Evolutionary conservation across 164 flowering plant species (phyloP).

Genomic region (Macadamia tetraphylla): DNA sequence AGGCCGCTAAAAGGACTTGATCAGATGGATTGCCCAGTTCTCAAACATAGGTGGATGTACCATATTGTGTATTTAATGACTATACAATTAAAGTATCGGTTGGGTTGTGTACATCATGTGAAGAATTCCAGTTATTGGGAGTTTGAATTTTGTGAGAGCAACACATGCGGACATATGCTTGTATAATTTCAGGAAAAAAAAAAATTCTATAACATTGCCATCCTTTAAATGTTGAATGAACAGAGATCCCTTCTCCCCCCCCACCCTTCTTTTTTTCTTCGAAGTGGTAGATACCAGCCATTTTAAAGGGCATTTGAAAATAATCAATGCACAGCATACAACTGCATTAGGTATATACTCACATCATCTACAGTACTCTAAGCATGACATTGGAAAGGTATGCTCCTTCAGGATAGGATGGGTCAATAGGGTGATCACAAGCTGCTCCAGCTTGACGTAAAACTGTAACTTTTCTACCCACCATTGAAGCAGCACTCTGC

Average conservation of each 20-base stretch:
- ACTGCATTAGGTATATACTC: not conserved
- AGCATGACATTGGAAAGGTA: constrained; percentile 78
- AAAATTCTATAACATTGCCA: not conserved
- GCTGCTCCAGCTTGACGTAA: constrained; percentile 81
- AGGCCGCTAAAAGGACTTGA: constrained; percentile 34
- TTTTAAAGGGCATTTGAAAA: no score
- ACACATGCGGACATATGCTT: not conserved
- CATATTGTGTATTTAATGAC: constrained; percentile 9
- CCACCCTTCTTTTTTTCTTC: not conserved
- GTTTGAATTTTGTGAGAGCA: constrained; percentile 7
- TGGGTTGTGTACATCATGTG: not conserved
- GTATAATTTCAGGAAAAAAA: constrained; percentile 6
- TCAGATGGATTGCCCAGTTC: constrained; percentile 1
- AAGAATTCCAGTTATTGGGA: constrained; percentile 3
- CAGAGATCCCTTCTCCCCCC: no score
- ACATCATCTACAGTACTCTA: constrained; percentile 41
- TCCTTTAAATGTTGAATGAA: not conserved
- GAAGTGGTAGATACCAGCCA: not conserved
- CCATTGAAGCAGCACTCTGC: constrained; percentile 79
- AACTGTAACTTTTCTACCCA: constrained; percentile 64
- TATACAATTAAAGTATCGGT: not conserved
- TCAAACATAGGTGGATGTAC: constrained; percentile 9
- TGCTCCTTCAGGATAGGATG: constrained; percentile 86
- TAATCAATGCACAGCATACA: no score
- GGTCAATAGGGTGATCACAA: constrained; percentile 90